Evolutionary conservation across 441 rosid genomes (phyloP).

Genomic region (Isatis lusitanica): DNA sequence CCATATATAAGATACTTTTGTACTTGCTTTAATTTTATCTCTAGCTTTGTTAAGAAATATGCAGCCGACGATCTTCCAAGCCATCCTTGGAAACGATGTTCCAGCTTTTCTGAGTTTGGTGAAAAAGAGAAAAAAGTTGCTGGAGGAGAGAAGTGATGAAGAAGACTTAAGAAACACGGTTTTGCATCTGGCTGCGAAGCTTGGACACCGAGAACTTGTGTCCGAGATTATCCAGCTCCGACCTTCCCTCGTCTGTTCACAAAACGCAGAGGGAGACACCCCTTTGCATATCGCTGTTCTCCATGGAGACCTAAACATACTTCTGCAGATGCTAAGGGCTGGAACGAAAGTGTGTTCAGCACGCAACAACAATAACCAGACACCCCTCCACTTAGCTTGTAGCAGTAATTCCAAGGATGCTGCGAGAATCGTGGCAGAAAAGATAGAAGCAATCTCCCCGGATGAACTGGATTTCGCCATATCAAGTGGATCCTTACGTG

Average conservation of each 20-base stretch:
- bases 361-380: not conserved
- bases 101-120: not conserved
- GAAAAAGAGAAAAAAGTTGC: not conserved
- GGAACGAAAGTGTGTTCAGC: constrained; percentile 3
- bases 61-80: constrained; percentile 15
- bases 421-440: constrained; percentile 35
- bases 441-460: constrained; percentile 32
- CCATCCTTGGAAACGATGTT: not conserved
- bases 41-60: not conserved
- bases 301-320: constrained; percentile 42
- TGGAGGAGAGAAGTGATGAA: constrained; percentile 10
- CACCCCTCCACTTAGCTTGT: constrained; percentile 15
- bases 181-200: constrained; percentile 42
- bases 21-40: too few relatives aligned
- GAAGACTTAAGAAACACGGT: constrained; percentile 18
- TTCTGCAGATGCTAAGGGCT: constrained; percentile 28
- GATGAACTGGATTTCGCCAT: constrained; percentile 23
- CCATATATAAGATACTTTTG: too few relatives aligned
- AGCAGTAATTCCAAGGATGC: not conserved
- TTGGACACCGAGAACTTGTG: constrained; percentile 43
- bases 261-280: constrained; percentile 42
- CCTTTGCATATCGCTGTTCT: constrained; percentile 52
- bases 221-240: constrained; percentile 42
- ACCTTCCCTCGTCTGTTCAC: constrained; percentile 40
- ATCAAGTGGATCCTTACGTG: constrained; percentile 20